Evolutionary conservation across 2,329 filamentous ascomycete genomes (phyloP), one percentile per base, ranked within the genome.

Genomic region (Apiospora marii): DNA sequence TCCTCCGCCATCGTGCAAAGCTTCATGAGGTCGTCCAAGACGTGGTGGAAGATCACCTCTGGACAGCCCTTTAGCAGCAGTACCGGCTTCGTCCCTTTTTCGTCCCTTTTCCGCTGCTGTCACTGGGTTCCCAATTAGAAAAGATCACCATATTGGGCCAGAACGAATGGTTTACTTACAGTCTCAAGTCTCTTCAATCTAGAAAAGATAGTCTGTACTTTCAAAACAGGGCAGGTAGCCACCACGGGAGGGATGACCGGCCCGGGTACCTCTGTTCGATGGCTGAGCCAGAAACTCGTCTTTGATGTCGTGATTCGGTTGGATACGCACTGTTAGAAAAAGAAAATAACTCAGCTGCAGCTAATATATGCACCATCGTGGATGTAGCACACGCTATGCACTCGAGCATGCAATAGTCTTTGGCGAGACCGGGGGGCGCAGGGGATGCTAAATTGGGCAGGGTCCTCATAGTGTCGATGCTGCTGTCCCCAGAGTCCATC

Each of bases 1-100:
- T 74, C 19, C 68, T 74, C 22, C 30, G 6, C 6, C 72, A 64
- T 41, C 67, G 73, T 43, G 68, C 48, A 5, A 70, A 24, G 16
- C 70, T 73, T 3, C 70, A 74, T 22, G 19, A 72, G 27, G 64
- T 72, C 34, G 73, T 72, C 5, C 67, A 73, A 34, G 72, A 73
- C 49, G 72, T 74, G 10, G 61, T 73, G 10, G 70, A 68, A 14
- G 44, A 73, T 48, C 68, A 74, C 68, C 72, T 74, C 4, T 72
- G 51, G 58, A 27, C 22, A 70, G 22, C 8, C 30, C 27, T 2
- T 34, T n/a, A 41, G 16, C n/a, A n/a, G 14, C 34, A 22, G 19
- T 30, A 6, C 2, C 58, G 22, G 19, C 8, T 41, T 8, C 58
- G 34, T 10, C 5, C 19, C 13, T 12, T 37, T 2, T n/a, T 30